These are phyloP conservation scores for Hypoxylon rickii DNA, from an alignment of 495 filamentous ascomycete species.

Conservation along the genomic window DNA sequence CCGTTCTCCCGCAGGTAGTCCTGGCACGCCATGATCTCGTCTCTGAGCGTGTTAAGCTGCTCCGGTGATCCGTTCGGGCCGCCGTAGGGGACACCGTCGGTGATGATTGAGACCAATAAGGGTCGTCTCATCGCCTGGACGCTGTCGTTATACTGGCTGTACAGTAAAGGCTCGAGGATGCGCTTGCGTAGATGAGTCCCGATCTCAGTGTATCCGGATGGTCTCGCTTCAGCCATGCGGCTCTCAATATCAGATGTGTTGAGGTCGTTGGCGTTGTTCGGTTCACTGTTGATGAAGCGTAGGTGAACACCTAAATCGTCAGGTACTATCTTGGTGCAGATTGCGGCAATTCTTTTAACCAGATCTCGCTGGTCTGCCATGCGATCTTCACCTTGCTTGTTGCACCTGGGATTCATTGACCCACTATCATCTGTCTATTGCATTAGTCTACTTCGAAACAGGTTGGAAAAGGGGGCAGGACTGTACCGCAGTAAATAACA, in stretches of 20 bases:
- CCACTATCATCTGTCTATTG: slow-evolving; percentile 19
- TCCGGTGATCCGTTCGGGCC: slow-evolving; percentile 10
- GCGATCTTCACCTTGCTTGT: slow-evolving; percentile 11
- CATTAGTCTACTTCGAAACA: not conserved
- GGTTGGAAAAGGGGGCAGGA: not conserved
- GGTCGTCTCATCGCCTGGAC: slow-evolving; percentile 16
- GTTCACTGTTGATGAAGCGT: slow-evolving; percentile 22
- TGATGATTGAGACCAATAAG: slow-evolving; percentile 25
- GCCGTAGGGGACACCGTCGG: slow-evolving; percentile 20
- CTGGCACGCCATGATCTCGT: slow-evolving; percentile 22
- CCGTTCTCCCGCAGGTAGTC: slow-evolving; percentile 19
- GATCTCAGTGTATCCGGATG: slow-evolving; percentile 19
- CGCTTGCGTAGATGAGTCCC: slow-evolving; percentile 17
- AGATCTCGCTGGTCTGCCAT: slow-evolving; percentile 24
- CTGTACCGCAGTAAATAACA: slow-evolving; percentile 29
- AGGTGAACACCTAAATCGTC: slow-evolving; percentile 26
- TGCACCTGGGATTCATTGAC: slow-evolving; percentile 19
- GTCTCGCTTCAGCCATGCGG: slow-evolving; percentile 7
- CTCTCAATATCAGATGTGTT: slow-evolving; percentile 3
- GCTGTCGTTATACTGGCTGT: slow-evolving; percentile 14
- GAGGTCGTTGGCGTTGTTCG: slow-evolving; percentile 1
- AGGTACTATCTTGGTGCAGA: slow-evolving; percentile 27
- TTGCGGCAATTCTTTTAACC: slow-evolving; percentile 16
- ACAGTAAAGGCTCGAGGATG: slow-evolving; percentile 20
- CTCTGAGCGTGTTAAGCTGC: slow-evolving; percentile 12